phyloP scores from a whole-genome alignment of 1,139 yeast genomes.

The Geotrichum europaeum region DNA sequence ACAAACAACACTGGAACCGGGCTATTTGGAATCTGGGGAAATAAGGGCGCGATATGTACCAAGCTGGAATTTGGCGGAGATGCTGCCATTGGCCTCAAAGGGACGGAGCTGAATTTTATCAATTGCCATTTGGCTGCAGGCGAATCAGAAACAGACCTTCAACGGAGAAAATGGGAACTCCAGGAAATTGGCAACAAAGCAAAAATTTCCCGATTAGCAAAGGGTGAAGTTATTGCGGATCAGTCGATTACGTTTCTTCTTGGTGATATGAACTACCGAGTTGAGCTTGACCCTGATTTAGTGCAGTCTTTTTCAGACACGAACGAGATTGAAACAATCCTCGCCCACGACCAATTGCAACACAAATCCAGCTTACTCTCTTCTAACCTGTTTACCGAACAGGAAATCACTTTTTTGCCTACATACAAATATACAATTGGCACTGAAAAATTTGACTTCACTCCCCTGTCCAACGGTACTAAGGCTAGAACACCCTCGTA shows the following conservation, averaged over 20 bases:
- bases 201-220: conserved; percentile 23
- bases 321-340: conserved; percentile 41
- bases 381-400: conserved; percentile 46
- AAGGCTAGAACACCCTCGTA: conserved; percentile 65
- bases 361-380: background rate
- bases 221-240: conserved; percentile 3
- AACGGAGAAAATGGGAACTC: conserved; percentile 42
- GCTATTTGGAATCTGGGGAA: conserved; percentile 51
- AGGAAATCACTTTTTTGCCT: conserved; percentile 57
- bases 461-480: conserved; percentile 21
- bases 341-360: conserved; percentile 54
- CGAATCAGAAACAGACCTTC: conserved; percentile 46
- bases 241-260: conserved; percentile 41
- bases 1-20: conserved; percentile 49
- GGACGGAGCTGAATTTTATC: conserved; percentile 47
- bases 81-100: conserved; percentile 28
- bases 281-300: conserved; percentile 42
- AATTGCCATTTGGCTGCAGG: conserved; percentile 69
- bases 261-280: conserved; percentile 77
- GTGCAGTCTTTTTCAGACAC: conserved; percentile 25
- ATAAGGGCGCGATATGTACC: conserved; percentile 50
- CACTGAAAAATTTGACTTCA: conserved; percentile 40
- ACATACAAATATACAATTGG: conserved; percentile 55
- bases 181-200: conserved; percentile 37
- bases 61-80: conserved; percentile 32